Conservation (phyloP, 2,329 filamentous ascomycete genomes). For the Iodosphaeria phyllophila region DNA sequence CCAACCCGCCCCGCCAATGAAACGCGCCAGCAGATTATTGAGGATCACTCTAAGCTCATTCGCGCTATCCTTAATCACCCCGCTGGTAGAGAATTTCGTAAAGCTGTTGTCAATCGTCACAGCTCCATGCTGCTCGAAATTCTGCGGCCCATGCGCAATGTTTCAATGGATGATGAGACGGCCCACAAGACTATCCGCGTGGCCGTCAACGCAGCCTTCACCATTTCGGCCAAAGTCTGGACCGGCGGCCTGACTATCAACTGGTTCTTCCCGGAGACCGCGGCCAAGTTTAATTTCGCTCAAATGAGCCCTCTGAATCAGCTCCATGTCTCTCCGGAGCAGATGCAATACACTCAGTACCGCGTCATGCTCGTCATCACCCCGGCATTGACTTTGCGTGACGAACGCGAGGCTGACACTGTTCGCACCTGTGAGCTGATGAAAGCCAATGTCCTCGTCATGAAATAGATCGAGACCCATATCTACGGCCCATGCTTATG, state of each 20-base stretch:
- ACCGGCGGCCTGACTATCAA: constrained; percentile 12
- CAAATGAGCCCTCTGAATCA: constrained; percentile 10
- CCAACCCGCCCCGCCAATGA: constrained; percentile 2
- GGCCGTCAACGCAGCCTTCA: constrained; percentile 9
- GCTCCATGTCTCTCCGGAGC: constrained; percentile 4
- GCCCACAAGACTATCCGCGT: constrained; percentile 7
- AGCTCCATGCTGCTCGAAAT: constrained; percentile 7
- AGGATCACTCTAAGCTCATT: constrained; percentile 13
- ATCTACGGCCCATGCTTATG: too few relatives aligned
- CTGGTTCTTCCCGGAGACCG: constrained; percentile 13
- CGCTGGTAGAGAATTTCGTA: constrained; percentile 6
- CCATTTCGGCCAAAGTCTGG: constrained; percentile 13
- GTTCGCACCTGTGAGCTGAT: constrained; percentile 9
- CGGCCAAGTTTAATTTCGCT: constrained; percentile 7
- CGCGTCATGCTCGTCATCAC: constrained; percentile 12
- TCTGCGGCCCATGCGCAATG: constrained; percentile 10
- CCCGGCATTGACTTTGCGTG: constrained; percentile 9
- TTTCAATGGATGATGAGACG: constrained; percentile 4
- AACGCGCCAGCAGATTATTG: constrained; percentile 8
- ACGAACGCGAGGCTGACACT: constrained; percentile 8
- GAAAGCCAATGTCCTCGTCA: constrained; percentile 13
- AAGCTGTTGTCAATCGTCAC: constrained; percentile 7
- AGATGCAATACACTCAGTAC: constrained; percentile 9
- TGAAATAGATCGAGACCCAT: constrained; percentile 10
- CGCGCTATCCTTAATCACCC: constrained; percentile 5